phyloP scores from a whole-genome alignment of 1,139 yeast species.

The Torulaspora globosa region DNA sequence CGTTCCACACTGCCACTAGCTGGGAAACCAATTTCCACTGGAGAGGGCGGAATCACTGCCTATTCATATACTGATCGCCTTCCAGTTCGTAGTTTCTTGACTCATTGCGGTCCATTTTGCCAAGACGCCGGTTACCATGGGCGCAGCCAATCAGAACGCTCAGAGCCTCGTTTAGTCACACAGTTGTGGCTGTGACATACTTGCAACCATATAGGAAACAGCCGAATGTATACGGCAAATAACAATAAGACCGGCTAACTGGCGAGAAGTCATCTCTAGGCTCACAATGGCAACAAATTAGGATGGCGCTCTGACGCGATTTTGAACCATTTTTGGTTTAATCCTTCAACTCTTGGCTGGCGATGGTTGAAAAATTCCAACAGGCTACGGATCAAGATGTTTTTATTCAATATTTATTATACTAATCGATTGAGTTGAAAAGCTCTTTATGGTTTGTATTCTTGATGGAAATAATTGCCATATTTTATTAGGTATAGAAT shows the following conservation, averaged over 20 bases:
- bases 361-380: not conserved
- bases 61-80: not conserved
- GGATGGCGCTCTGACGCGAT: no score
- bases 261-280: no score
- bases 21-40: no score
- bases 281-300: no score
- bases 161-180: not conserved
- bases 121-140: not conserved
- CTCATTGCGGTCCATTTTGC: not conserved
- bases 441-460: conserved; percentile 1
- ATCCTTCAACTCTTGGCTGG: no score
- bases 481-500: conserved; percentile 23
- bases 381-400: not conserved
- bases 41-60: no score
- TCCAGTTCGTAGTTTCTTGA: not conserved
- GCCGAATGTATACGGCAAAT: no score
- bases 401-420: not conserved
- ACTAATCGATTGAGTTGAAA: not conserved
- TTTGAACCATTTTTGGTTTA: no score
- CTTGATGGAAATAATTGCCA: conserved; percentile 8
- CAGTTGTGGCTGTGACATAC: not conserved
- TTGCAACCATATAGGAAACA: no score
- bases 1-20: no score
- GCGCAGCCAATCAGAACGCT: not conserved
- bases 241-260: no score